Percentiles rank a stretch among this genome's conserved stretches.
Conservation (phyloP, 2,329 filamentous ascomycete genomes). For the Phoma sp. region DNA sequence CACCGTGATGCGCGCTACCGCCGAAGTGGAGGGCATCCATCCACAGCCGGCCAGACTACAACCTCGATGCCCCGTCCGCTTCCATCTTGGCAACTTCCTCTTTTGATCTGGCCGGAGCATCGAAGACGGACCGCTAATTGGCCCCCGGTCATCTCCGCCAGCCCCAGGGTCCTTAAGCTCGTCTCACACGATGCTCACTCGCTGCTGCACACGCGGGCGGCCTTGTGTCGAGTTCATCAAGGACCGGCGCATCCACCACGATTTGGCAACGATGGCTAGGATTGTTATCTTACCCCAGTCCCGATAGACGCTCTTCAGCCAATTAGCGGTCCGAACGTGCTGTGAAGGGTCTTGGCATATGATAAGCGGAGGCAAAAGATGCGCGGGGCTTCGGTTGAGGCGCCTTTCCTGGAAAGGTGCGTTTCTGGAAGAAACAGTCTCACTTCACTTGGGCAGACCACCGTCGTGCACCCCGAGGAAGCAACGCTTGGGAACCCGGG, state of each 20-base stretch:
- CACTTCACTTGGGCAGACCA: constrained; percentile 30
- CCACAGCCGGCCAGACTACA: constrained; percentile 36
- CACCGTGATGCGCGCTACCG: constrained; percentile 34
- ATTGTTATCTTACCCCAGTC: constrained; percentile 42
- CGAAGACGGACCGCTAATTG: constrained; percentile 29
- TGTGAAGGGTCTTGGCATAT: constrained; percentile 21
- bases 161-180: constrained; percentile 20
- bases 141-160: constrained; percentile 41
- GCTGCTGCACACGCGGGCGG: constrained; percentile 21
- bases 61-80: constrained; percentile 25
- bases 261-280: constrained; percentile 29
- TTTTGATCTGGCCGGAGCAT: constrained; percentile 34
- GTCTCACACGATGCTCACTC: constrained; percentile 27
- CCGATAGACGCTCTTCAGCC: constrained; percentile 25
- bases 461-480: constrained; percentile 15
- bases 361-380: constrained; percentile 47
- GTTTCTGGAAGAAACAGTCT: constrained; percentile 36
- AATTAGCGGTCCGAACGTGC: constrained; percentile 28
- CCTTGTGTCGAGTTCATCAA: constrained; percentile 26
- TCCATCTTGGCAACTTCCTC: constrained; percentile 45
- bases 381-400: constrained; percentile 44
- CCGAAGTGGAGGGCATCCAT: constrained; percentile 34
- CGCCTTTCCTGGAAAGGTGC: constrained; percentile 35
- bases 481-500: constrained; percentile 4
- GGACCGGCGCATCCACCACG: constrained; percentile 26